Conservation (phyloP, 306 rosid species). For the Fragaria iinumae region DNA sequence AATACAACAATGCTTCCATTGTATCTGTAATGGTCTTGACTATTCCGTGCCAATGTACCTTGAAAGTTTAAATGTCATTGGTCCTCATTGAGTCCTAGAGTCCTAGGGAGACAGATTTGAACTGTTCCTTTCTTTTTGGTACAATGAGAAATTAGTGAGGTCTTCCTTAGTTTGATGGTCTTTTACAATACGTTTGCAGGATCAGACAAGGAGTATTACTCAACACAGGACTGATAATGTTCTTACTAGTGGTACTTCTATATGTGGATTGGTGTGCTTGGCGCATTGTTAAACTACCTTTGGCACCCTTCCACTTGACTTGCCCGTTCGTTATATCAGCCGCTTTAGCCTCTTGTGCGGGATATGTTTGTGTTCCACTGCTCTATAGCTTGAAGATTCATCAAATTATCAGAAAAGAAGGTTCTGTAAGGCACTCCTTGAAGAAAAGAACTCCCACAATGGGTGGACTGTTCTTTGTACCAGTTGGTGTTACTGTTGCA, state of each 20-base stretch:
- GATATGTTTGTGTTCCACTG: conserved; percentile 82
- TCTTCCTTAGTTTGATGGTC: conserved; percentile 27
- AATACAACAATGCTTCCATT: not conserved
- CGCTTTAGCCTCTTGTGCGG: conserved; percentile 63
- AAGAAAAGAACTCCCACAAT: conserved; percentile 69
- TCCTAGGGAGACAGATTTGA: too few relatives aligned
- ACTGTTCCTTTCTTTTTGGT: too few relatives aligned
- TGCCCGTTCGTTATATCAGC: conserved; percentile 80
- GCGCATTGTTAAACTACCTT: conserved; percentile 84
- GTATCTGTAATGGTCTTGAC: not conserved
- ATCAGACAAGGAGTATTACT: conserved; percentile 55
- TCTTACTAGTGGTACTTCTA: conserved; percentile 55
- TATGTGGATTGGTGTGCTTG: conserved; percentile 93
- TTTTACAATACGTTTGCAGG: conserved; percentile 53
- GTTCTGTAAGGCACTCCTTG: conserved; percentile 45
- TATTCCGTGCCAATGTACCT: not conserved
- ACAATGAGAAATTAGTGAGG: not conserved
- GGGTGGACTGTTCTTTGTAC: conserved; percentile 92
- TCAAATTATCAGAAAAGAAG: conserved; percentile 58
- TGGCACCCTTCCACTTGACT: conserved; percentile 72
- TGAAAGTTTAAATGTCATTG: not conserved
- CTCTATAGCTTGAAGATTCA: conserved; percentile 53
- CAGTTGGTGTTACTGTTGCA: conserved; percentile 74
- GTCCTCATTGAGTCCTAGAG: too few relatives aligned
- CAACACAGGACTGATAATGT: conserved; percentile 53